Evolutionary conservation across 345 rosid genomes (phyloP).

Genomic region (Salix purpurea): DNA sequence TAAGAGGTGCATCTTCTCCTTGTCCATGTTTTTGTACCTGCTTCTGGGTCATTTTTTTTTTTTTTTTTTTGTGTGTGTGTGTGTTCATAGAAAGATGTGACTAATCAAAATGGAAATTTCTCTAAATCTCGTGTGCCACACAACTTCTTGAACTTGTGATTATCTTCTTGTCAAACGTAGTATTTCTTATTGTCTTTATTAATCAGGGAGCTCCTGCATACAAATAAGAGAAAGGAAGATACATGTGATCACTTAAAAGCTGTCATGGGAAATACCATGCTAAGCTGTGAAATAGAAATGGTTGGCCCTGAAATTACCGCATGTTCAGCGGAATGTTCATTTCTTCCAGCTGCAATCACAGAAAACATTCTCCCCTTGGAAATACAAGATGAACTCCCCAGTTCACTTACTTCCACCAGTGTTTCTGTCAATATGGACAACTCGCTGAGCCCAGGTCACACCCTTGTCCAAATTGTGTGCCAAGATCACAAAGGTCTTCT

Average conservation of each 20-base stretch:
- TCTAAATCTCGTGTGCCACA: not conserved
- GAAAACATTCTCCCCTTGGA: conserved; percentile 51
- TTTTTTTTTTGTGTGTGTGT: not conserved
- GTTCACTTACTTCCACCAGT: conserved; percentile 31
- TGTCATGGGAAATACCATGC: conserved; percentile 51
- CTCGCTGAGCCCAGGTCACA: conserved; percentile 73
- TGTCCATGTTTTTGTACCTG: not conserved
- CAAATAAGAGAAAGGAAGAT: conserved; percentile 62
- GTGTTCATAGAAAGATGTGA: not conserved
- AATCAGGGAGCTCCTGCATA: conserved; percentile 76
- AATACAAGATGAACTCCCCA: conserved; percentile 34
- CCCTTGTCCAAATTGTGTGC: conserved; percentile 80
- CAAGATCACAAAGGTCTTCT: conserved; percentile 91
- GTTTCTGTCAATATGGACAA: conserved; percentile 75
- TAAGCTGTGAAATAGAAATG: conserved; percentile 73
- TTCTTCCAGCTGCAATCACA: conserved; percentile 56
- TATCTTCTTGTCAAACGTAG: not conserved
- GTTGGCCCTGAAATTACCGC: conserved; percentile 67
- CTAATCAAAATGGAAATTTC: not conserved
- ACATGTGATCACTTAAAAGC: conserved; percentile 40
- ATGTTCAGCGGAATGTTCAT: conserved; percentile 58
- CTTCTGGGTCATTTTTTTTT: not conserved
- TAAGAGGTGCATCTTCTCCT: not conserved
- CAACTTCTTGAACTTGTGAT: not conserved
- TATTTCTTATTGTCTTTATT: conserved; percentile 5